Conservation (phyloP, 768 basidiomycete genomes). For the Serendipita sp. region DNA sequence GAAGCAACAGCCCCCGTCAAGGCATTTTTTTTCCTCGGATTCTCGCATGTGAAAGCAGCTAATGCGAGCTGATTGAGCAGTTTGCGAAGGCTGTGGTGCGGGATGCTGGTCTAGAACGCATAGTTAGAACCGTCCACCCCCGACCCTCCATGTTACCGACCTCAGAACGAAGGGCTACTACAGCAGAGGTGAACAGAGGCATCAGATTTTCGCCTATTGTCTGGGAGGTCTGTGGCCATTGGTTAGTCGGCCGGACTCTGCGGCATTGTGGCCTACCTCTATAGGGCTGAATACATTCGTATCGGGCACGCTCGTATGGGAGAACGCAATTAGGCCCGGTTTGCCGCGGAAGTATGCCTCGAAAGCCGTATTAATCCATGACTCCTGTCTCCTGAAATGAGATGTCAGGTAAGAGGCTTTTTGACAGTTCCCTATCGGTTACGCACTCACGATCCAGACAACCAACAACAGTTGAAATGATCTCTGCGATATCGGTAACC, state of each 20-base stretch:
- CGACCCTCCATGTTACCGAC: conserved; percentile 23
- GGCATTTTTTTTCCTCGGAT: conserved; percentile 15
- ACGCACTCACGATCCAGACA: conserved; percentile 50
- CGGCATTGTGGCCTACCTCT: conserved; percentile 22
- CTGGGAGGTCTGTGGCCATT: background rate
- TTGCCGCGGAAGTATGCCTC: conserved; percentile 40
- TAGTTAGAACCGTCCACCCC: background rate
- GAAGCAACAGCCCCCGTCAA: conserved; percentile 31
- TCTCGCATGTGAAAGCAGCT: conserved; percentile 10
- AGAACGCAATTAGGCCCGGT: conserved; percentile 34
- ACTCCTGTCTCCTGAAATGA: conserved; percentile 42
- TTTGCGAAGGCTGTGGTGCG: conserved; percentile 28
- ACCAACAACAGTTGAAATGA: conserved; percentile 53
- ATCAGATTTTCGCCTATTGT: conserved; percentile 33
- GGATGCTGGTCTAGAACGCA: conserved; percentile 30
- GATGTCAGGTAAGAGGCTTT: background rate
- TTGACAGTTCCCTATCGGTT: background rate
- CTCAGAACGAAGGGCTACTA: conserved; percentile 50
- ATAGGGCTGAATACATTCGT: conserved; percentile 31
- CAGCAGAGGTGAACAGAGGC: conserved; percentile 45
- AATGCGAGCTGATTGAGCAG: conserved; percentile 39
- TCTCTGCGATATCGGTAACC: conserved; percentile 41
- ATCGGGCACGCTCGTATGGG: conserved; percentile 33
- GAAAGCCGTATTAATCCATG: conserved; percentile 34
- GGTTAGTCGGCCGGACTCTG: background rate